phyloP scores from a whole-genome alignment of 192 early-diverging fungal genomes.

The Paraglomus occultum region DNA sequence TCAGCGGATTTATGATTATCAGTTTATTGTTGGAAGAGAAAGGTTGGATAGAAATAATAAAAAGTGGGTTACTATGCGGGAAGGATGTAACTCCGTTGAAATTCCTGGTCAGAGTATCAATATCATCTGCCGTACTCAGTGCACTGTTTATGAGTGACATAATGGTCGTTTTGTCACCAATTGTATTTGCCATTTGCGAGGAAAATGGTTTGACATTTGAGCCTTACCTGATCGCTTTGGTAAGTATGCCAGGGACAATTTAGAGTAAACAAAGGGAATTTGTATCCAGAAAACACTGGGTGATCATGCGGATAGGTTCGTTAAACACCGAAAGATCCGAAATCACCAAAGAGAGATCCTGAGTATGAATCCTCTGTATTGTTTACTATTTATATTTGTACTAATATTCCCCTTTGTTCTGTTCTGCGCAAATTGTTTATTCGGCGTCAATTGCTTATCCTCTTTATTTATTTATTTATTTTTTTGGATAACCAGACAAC shows the following conservation, averaged over 20 bases:
- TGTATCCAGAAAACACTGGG: too few relatives aligned
- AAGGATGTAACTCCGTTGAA: not conserved
- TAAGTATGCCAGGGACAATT: not conserved
- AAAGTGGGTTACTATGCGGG: not conserved
- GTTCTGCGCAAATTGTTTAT: too few relatives aligned
- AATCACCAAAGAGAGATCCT: too few relatives aligned
- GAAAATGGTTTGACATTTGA: conserved; percentile 1
- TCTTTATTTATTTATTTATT: not conserved
- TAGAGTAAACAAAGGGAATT: too few relatives aligned
- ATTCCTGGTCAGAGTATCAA: conserved; percentile 1
- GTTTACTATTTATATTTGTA: too few relatives aligned
- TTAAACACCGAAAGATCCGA: too few relatives aligned
- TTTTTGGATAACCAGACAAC: not conserved
- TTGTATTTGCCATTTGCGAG: not conserved
- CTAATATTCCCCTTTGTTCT: too few relatives aligned
- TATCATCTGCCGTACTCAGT: not conserved
- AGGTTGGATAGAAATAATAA: not conserved
- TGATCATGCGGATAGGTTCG: too few relatives aligned
- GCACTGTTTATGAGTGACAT: not conserved
- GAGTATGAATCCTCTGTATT: too few relatives aligned
- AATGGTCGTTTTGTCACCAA: not conserved
- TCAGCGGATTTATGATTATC: not conserved
- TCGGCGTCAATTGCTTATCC: not conserved
- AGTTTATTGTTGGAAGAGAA: not conserved
- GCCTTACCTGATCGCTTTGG: not conserved